Evolutionary conservation across 2,329 filamentous ascomycete genomes (phyloP).

Genomic region (Talaromyces sp.): DNA sequence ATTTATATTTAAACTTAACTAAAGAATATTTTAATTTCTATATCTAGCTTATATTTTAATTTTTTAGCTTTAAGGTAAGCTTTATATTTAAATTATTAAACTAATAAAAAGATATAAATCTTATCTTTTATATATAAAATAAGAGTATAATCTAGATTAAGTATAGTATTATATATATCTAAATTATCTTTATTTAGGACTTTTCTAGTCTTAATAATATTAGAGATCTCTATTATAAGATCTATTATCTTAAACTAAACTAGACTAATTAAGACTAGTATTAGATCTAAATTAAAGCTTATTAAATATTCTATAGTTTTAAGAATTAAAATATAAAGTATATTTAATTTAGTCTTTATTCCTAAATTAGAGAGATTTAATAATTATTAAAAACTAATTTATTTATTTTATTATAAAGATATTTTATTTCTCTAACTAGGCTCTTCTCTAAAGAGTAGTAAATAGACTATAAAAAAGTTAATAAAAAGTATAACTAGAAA

Average conservation of each 20-base stretch:
- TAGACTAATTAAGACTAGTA: too few species aligned
- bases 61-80: background rate
- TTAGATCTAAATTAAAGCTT: background rate
- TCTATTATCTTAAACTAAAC: too few species aligned
- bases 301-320: too few species aligned
- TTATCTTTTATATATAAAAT: background rate
- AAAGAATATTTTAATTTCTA: background rate
- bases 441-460: background rate
- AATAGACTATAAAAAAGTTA: background rate
- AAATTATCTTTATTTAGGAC: too few species aligned
- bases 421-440: background rate
- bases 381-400: background rate
- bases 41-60: background rate
- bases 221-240: too few species aligned
- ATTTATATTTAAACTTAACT: too few species aligned
- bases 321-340: background rate
- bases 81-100: background rate
- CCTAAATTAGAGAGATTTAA: background rate
- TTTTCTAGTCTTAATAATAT: too few species aligned
- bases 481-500: background rate
- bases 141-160: background rate
- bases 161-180: background rate
- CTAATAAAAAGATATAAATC: background rate
- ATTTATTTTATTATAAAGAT: background rate
- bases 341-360: background rate